phyloP scores from a whole-genome alignment of 1,284 basidiomycete species.

The Sanghuangporus baumii region DNA sequence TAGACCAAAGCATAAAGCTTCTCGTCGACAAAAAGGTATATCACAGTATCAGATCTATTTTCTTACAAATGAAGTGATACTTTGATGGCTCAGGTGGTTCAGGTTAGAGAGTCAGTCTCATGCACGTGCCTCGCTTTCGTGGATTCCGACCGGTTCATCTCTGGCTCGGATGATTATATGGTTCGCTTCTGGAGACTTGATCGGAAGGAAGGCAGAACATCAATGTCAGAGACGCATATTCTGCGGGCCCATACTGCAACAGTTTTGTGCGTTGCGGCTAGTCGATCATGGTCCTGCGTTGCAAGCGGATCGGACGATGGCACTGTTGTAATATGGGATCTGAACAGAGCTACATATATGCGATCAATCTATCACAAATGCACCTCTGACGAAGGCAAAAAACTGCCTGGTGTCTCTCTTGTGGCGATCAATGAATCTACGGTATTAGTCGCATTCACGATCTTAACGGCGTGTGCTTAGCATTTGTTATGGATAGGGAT shows the following conservation, averaged over 20 bases:
- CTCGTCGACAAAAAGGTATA: slow-evolving; percentile 56
- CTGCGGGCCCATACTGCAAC: slow-evolving; percentile 71
- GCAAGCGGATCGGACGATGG: slow-evolving; percentile 85
- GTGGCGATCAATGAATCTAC: slow-evolving; percentile 83
- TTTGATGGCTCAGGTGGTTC: slow-evolving; percentile 44
- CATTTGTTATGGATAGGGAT: slow-evolving; percentile 46
- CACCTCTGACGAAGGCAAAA: slow-evolving; percentile 32
- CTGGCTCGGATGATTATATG: slow-evolving; percentile 71
- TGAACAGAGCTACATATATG: slow-evolving; percentile 77
- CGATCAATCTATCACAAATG: slow-evolving; percentile 62
- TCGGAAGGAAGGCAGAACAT: slow-evolving; percentile 27
- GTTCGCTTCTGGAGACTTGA: slow-evolving; percentile 74
- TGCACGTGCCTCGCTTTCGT: slow-evolving; percentile 76
- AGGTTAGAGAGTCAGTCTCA: slow-evolving; percentile 69
- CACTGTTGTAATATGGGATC: slow-evolving; percentile 86
- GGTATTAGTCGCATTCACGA: slow-evolving; percentile 38
- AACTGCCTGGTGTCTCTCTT: slow-evolving; percentile 49
- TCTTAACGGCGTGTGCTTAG: not conserved
- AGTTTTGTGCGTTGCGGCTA: slow-evolving; percentile 70
- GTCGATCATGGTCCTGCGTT: slow-evolving; percentile 76
- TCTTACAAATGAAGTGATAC: slow-evolving; percentile 8
- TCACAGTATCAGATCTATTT: slow-evolving; percentile 16
- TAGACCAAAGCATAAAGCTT: slow-evolving; percentile 48
- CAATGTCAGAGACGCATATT: slow-evolving; percentile 56
- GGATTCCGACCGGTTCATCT: slow-evolving; percentile 64